Evolutionary conservation across 73 alveolate genomes (phyloP), one percentile per base, ranked within the genome.

Genomic region (Urostyla sp.): DNA sequence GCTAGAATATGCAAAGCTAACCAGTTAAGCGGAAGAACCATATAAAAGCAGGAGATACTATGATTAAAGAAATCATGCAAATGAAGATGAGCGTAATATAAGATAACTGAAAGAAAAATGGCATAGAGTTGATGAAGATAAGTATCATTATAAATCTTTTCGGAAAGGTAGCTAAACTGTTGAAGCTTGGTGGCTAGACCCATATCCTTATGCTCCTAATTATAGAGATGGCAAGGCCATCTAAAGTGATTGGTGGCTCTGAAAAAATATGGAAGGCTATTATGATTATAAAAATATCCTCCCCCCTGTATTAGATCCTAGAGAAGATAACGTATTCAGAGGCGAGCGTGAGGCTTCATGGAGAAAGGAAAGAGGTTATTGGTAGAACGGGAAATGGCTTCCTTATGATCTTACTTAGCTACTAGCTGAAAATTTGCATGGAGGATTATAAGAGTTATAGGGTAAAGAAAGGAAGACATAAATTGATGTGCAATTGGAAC

Each of bases 261-360:
- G 61, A 48, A 55, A 46, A 24, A 5, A 55, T 24, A n/a, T n/a
- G n/a, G n/a, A n/a, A n/a, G 40, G 40, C 10, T 55, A 55, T 55
- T 20, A 55, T 55, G 61, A 40, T 63, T 20, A 32, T 20, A 1
- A 27, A 5, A 4, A 23, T 11, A 49, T 24, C 27, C 27, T 57
- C 16, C 44, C 37, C 44, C 79, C 79, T n/a, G 60, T 63, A 0
- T 60, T 60, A 11, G 61, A 57, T 37, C 60, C 34, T 21, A 60
- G 79, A 38, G 79, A 60, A 63, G 79, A 63, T 2, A 63, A 37
- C 15, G 79, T 43, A 43, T 63, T 38, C 18, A 43, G 79, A 60
- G 79, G 79, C 2, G 79, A 63, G 20, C n/a, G 79, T 43, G 79
- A 63, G 36, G 79, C 79, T 1, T 60, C 79, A 7, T 63, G 79